These are phyloP conservation scores for Rubroshorea leprosula DNA, from an alignment of 345 rosid species.

Conservation along the genomic window DNA sequence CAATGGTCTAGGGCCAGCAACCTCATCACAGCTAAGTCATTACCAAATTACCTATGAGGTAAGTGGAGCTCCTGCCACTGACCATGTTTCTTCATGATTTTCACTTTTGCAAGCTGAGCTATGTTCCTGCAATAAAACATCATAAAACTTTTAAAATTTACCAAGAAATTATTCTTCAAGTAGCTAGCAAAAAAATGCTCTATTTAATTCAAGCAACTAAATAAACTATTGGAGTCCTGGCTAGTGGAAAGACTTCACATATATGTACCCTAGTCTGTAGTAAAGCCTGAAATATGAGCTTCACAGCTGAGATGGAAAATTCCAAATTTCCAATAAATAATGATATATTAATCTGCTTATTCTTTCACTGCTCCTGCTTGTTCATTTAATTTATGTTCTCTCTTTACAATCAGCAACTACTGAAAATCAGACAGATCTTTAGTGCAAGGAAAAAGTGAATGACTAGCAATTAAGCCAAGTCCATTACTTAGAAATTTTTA, in stretches of 20 bases:
- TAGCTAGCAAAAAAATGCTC: not conserved
- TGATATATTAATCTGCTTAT: too few relatives aligned
- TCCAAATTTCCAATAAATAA: too few relatives aligned
- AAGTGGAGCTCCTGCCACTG: conserved; percentile 66
- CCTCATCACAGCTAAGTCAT: not conserved
- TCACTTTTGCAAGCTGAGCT: conserved; percentile 81
- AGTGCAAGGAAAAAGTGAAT: too few relatives aligned
- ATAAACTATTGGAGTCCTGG: not conserved
- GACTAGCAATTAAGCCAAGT: too few relatives aligned
- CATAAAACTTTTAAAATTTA: conserved; percentile 12
- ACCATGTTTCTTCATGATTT: conserved; percentile 58
- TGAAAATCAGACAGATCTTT: too few relatives aligned
- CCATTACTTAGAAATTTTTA: too few relatives aligned
- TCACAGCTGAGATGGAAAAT: not conserved
- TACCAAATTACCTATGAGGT: conserved; percentile 47
- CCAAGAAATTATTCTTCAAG: conserved; percentile 5
- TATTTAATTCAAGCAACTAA: not conserved
- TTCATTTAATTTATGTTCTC: conserved; percentile 2
- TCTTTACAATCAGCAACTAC: too few relatives aligned
- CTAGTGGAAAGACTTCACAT: conserved; percentile 1
- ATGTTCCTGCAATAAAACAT: conserved; percentile 54
- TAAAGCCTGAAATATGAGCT: not conserved
- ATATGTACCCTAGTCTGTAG: not conserved
- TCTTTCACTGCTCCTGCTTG: not conserved
- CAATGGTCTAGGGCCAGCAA: too few relatives aligned